phyloP scores from a whole-genome alignment of 805 yeast species.

The Pichia deserticola region DNA sequence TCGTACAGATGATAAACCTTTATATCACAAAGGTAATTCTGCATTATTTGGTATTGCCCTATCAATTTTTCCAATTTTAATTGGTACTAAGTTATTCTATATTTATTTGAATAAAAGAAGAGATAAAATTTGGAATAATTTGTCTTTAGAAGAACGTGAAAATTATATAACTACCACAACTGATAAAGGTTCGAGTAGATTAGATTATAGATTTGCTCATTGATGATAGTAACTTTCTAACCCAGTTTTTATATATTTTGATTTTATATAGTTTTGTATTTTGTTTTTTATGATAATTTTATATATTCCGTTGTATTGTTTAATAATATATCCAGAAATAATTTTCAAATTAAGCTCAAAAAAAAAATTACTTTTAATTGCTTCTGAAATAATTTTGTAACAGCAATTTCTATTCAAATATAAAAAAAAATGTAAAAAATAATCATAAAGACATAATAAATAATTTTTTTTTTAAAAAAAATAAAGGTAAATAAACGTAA shows the following conservation, averaged over 20 bases:
- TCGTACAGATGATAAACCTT: constrained; percentile 48
- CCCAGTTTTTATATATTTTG: neutral
- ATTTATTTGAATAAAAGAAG: constrained; percentile 36
- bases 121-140: constrained; percentile 41
- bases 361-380: no score
- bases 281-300: no score
- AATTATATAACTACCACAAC: constrained; percentile 38
- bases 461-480: no score
- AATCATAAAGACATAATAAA: no score
- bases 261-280: neutral
- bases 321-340: no score
- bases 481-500: neutral
- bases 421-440: no score
- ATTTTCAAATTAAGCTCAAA: no score
- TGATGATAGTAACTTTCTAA: neutral
- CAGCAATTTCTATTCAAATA: no score
- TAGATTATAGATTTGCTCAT: constrained; percentile 36
- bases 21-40: constrained; percentile 50
- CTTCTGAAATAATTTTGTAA: no score
- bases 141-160: constrained; percentile 43
- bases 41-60: constrained; percentile 31
- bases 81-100: constrained; percentile 33
- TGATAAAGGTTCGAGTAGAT: constrained; percentile 51
- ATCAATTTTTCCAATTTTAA: constrained; percentile 22
- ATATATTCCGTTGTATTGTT: no score